Percentiles rank a stretch among this genome's conserved stretches.
phyloP scores from a whole-genome alignment of 495 filamentous ascomycete genomes.

The Saxophila tyrrhenica region DNA sequence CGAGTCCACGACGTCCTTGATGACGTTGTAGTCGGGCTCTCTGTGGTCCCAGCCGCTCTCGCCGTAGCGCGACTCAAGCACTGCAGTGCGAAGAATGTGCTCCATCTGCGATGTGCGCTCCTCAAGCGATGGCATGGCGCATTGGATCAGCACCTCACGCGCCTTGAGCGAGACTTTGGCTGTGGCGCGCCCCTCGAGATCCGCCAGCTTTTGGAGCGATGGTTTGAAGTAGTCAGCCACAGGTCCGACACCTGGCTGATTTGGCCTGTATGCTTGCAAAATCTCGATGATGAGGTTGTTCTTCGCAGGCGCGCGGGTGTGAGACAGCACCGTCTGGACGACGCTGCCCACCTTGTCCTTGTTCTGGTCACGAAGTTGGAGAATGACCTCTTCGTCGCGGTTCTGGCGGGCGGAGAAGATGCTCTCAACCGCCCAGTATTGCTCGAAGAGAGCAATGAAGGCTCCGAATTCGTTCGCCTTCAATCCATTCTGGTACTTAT shows the following conservation, averaged over 20 bases:
- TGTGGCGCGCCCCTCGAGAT: slow-evolving; percentile 78
- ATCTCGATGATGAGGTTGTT: slow-evolving; percentile 90
- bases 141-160: slow-evolving; percentile 92
- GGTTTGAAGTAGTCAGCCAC: slow-evolving; percentile 80
- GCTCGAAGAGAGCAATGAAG: slow-evolving; percentile 63
- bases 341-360: slow-evolving; percentile 79
- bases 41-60: slow-evolving; percentile 97
- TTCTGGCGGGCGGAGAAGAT: slow-evolving; percentile 73
- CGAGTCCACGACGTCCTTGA: slow-evolving; percentile 96
- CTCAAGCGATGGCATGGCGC: slow-evolving; percentile 87
- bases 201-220: slow-evolving; percentile 72
- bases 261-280: slow-evolving; percentile 85
- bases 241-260: slow-evolving; percentile 80
- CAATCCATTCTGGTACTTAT: slow-evolving; percentile 73
- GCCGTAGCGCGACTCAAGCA: slow-evolving; percentile 92
- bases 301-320: slow-evolving; percentile 84
- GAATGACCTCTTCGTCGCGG: slow-evolving; percentile 88
- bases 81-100: slow-evolving; percentile 91
- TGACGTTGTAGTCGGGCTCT: slow-evolving; percentile 70
- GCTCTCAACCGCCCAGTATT: slow-evolving; percentile 73
- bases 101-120: slow-evolving; percentile 95
- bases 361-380: slow-evolving; percentile 90
- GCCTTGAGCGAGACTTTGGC: slow-evolving; percentile 96
- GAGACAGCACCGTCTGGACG: slow-evolving; percentile 79
- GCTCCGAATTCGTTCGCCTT: slow-evolving; percentile 83